Conservation (phyloP, 352 stramenopile species). For the Globisporangium ultimum region DNA sequence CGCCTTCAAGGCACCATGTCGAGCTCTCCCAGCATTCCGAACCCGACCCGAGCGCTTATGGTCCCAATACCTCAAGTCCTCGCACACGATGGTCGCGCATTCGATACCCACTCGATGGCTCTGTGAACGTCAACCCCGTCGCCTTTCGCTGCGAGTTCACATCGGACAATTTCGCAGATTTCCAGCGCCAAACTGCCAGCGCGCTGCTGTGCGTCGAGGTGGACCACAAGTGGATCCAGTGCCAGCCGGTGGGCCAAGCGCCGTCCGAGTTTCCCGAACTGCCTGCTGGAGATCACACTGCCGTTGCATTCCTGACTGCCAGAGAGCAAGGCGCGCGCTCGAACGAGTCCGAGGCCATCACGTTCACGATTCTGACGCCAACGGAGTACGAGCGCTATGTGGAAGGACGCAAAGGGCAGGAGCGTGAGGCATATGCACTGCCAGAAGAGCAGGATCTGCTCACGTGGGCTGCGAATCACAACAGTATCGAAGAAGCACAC, state of each 20-base stretch:
- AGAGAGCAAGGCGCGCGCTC: background rate
- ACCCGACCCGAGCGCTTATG: too few species aligned
- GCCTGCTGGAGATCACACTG: constrained; percentile 4
- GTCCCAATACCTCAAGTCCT: too few species aligned
- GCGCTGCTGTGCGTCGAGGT: constrained; percentile 13
- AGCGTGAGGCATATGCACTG: background rate
- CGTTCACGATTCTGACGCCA: constrained; percentile 2
- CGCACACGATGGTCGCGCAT: background rate
- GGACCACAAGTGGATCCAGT: background rate
- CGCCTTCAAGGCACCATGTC: too few species aligned
- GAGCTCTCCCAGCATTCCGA: too few species aligned
- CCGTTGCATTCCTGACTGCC: constrained; percentile 1
- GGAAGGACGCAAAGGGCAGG: background rate
- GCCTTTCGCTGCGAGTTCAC: constrained; percentile 2
- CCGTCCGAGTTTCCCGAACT: background rate
- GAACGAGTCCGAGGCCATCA: constrained; percentile 2
- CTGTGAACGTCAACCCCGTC: constrained; percentile 4
- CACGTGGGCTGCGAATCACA: constrained; percentile 5
- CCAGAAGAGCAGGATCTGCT: constrained; percentile 9
- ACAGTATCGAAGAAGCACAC: too few species aligned
- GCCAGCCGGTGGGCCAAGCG: background rate
- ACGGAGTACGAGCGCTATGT: constrained; percentile 8
- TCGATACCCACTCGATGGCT: constrained; percentile 1
- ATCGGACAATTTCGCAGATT: background rate
- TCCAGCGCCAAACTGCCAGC: background rate